Evolutionary conservation across 768 basidiomycete species (phyloP).

Genomic region (Kwoniella heveanensis): DNA sequence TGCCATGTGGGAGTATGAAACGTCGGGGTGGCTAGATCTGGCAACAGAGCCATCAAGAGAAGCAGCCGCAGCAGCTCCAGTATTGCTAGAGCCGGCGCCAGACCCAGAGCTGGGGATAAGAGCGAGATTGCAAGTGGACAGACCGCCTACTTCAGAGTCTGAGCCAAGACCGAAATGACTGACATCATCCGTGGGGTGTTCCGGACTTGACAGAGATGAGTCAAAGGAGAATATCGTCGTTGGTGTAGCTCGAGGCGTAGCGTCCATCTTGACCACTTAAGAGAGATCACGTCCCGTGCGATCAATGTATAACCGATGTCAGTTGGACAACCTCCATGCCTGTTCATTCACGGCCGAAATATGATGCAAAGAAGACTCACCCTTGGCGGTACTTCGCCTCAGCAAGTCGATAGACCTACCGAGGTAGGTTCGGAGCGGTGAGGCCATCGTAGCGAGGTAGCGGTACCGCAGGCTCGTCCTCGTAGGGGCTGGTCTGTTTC

Average conservation of each 20-base stretch:
- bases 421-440: conserved; percentile 45
- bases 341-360: neutral
- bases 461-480: too few relatives aligned
- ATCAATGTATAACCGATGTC: too few relatives aligned
- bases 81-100: neutral
- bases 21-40: neutral
- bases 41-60: neutral
- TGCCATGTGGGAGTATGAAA: conserved; percentile 58
- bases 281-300: neutral
- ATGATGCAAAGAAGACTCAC: too few relatives aligned
- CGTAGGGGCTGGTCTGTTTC: too few relatives aligned
- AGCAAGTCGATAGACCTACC: conserved; percentile 46
- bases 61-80: neutral
- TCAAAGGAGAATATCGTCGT: conserved; percentile 46
- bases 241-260: conserved; percentile 28
- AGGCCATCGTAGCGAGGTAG: conserved; percentile 35
- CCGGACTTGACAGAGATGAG: conserved; percentile 1
- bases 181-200: conserved; percentile 57
- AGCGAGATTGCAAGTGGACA: conserved; percentile 42
- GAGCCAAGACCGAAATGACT: conserved; percentile 74
- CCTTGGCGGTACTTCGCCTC: conserved; percentile 39
- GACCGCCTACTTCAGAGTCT: conserved; percentile 84
- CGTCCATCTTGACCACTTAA: conserved; percentile 45
- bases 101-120: conserved; percentile 13
- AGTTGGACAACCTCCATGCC: too few relatives aligned